Evolutionary conservation across 2,329 filamentous ascomycete genomes (phyloP).

Genomic region (Nigrospora sphaerica): DNA sequence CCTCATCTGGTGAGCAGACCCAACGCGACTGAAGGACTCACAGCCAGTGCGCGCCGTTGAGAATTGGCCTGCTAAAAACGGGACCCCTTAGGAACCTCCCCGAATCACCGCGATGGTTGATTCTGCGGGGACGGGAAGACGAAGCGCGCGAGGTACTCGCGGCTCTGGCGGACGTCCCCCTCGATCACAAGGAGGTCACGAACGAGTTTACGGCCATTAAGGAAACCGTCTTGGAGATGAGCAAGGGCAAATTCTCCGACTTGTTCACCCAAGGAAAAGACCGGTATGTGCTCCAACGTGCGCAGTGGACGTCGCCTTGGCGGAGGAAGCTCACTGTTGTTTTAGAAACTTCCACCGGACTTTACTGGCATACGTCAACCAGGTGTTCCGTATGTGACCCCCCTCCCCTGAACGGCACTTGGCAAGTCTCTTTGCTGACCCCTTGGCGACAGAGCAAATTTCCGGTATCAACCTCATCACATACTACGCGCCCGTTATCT

Average conservation of each 20-base stretch:
- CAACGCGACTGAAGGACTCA: no score
- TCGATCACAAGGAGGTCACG: constrained; percentile 46
- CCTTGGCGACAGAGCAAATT: constrained; percentile 37
- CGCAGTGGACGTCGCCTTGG: no score
- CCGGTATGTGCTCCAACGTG: constrained; percentile 19
- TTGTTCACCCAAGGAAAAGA: constrained; percentile 52
- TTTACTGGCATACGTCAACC: constrained; percentile 47
- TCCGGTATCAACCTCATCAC: constrained; percentile 34
- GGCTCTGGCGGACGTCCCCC: constrained; percentile 27
- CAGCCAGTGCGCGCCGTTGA: no score
- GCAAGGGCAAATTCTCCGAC: constrained; percentile 44
- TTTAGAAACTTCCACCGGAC: constrained; percentile 44
- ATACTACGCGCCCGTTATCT: constrained; percentile 42
- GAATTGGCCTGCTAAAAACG: neutral
- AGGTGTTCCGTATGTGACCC: constrained; percentile 35
- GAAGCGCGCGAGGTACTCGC: constrained; percentile 37
- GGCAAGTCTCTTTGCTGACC: constrained; percentile 20
- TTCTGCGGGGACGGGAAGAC: constrained; percentile 32
- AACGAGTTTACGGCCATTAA: constrained; percentile 45
- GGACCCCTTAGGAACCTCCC: constrained; percentile 26
- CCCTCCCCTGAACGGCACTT: constrained; percentile 13
- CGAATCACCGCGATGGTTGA: constrained; percentile 41
- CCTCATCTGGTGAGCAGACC: constrained; percentile 33
- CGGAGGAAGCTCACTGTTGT: neutral
- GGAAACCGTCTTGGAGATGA: constrained; percentile 60